Conservation (phyloP, 768 basidiomycete genomes). For the Lactarius akahatsu region DNA sequence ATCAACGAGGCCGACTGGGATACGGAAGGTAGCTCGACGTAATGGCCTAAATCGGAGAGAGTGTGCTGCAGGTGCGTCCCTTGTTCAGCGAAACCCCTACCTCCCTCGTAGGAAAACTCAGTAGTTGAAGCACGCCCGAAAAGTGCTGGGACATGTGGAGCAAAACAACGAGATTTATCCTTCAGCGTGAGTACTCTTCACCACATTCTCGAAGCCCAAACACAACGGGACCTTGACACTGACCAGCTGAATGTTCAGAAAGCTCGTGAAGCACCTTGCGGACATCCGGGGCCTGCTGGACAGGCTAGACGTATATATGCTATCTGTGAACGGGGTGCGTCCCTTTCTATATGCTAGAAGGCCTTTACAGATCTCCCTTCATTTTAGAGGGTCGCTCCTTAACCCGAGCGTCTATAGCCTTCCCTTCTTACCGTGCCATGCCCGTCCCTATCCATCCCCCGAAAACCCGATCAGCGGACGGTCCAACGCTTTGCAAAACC, state of each 20-base stretch:
- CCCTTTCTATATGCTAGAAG: background rate
- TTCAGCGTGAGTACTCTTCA: conserved; percentile 10
- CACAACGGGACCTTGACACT: background rate
- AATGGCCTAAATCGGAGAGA: conserved; percentile 59
- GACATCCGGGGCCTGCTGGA: conserved; percentile 55
- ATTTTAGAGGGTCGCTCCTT: conserved; percentile 40
- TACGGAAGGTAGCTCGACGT: conserved; percentile 39
- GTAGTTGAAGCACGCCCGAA: conserved; percentile 25
- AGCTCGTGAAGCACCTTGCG: conserved; percentile 41
- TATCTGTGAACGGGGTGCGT: conserved; percentile 55
- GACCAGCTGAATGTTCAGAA: conserved; percentile 39
- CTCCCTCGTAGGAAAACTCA: background rate
- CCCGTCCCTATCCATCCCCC: too few relatives aligned
- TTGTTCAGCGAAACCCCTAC: background rate
- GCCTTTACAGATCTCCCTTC: background rate
- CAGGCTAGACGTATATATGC: conserved; percentile 51
- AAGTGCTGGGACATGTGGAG: conserved; percentile 15
- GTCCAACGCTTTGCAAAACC: conserved; percentile 17
- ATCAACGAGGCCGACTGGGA: conserved; percentile 41
- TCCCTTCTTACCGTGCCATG: background rate
- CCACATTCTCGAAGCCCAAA: background rate
- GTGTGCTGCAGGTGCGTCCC: conserved; percentile 53
- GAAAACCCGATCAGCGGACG: conserved; percentile 36
- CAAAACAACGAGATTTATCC: conserved; percentile 11
- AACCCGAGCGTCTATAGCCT: conserved; percentile 33